phyloP scores from a whole-genome alignment of 495 filamentous ascomycete genomes.

The Neurospora sp. region DNA sequence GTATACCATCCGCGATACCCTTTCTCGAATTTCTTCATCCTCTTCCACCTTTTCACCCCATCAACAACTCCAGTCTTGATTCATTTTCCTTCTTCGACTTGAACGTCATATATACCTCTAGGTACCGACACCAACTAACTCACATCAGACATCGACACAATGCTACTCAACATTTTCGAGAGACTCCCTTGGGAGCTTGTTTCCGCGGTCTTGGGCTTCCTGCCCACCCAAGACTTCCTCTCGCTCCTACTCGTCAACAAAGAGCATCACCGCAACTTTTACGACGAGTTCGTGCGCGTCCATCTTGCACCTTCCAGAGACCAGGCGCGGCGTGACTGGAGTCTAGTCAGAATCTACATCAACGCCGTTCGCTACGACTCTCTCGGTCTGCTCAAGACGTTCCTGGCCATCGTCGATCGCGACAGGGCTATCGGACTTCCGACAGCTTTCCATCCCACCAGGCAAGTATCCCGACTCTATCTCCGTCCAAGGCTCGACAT shows the following conservation, averaged over 20 bases:
- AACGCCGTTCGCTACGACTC: background rate
- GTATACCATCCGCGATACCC: background rate
- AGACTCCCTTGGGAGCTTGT: background rate
- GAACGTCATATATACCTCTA: background rate
- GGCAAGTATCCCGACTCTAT: background rate
- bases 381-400: background rate
- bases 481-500: background rate
- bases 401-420: background rate
- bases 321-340: background rate
- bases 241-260: background rate
- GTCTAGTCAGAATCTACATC: background rate
- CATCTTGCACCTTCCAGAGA: background rate
- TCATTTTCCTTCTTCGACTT: background rate
- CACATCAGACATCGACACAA: background rate
- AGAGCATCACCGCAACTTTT: background rate
- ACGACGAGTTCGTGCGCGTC: background rate
- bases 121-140: background rate
- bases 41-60: background rate
- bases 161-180: background rate
- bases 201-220: background rate
- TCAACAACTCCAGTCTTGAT: background rate
- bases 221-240: background rate
- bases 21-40: background rate
- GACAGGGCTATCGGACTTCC: background rate
- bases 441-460: background rate